Conservation (phyloP, 805 yeast genomes). For the Maudiozyma barnettii region DNA sequence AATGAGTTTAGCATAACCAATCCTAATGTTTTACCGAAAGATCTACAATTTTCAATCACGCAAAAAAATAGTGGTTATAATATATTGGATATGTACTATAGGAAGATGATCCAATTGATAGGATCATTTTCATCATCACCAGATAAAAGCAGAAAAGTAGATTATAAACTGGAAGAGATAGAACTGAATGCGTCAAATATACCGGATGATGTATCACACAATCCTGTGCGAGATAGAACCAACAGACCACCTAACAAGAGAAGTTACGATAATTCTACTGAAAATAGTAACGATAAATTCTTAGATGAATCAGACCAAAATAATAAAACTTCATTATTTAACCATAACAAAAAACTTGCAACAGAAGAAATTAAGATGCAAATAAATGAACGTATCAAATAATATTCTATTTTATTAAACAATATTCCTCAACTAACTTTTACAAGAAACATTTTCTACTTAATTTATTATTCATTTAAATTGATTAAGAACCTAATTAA, state of each 20-base stretch:
- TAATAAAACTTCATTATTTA: neutral
- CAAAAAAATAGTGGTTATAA: slow-evolving; percentile 28
- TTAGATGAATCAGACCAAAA: neutral
- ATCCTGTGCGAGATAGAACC: neutral
- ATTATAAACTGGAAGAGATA: slow-evolving; percentile 12
- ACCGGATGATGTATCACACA: neutral
- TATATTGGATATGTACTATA: slow-evolving; percentile 40
- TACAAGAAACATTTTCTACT: neutral
- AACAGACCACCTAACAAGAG: neutral
- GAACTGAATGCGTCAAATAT: neutral
- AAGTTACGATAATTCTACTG: neutral
- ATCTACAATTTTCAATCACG: slow-evolving; percentile 5
- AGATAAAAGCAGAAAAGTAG: slow-evolving; percentile 19
- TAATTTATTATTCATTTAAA: too few relatives aligned
- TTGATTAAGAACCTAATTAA: slow-evolving; percentile 15
- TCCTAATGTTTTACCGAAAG: neutral
- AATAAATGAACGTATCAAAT: neutral
- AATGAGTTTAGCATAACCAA: slow-evolving; percentile 9
- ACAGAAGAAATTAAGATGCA: slow-evolving; percentile 1
- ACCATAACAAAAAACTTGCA: slow-evolving; percentile 1
- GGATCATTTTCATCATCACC: slow-evolving; percentile 31
- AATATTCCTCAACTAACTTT: neutral
- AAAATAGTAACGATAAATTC: neutral
- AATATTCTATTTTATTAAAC: neutral
- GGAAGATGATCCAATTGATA: slow-evolving; percentile 40